phyloP scores from a whole-genome alignment of 345 rosid species.

The Erysimum cheiranthoides region DNA sequence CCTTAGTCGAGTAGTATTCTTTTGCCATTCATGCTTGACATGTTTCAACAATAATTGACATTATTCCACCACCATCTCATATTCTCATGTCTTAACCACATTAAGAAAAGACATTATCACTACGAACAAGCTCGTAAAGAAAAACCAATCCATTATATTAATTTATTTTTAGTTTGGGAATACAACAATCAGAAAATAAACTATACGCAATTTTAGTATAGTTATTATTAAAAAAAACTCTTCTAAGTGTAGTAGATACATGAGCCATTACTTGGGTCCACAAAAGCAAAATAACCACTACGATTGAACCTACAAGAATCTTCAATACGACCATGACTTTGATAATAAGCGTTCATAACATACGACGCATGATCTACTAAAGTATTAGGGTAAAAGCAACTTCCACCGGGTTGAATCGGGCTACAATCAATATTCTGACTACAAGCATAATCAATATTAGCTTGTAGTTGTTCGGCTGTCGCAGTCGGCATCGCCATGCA shows the following conservation, averaged over 20 bases:
- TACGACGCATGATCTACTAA: conserved; percentile 68
- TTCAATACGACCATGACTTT: conserved; percentile 38
- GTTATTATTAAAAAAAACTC: too few species aligned
- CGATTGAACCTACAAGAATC: neutral
- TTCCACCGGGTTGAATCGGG: conserved; percentile 64
- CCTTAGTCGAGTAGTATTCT: neutral
- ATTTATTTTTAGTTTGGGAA: neutral
- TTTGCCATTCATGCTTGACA: neutral
- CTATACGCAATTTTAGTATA: neutral
- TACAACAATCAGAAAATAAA: neutral
- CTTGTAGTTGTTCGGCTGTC: conserved; percentile 59
- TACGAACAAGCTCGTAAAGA: too few species aligned
- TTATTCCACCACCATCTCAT: neutral
- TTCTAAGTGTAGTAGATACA: conserved; percentile 23
- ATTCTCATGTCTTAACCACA: neutral
- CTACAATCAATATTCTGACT: conserved; percentile 59
- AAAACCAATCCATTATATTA: neutral
- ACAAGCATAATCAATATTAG: conserved; percentile 71
- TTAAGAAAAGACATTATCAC: too few species aligned
- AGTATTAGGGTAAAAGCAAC: conserved; percentile 75
- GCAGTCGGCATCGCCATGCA: conserved; percentile 55
- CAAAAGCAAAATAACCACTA: neutral
- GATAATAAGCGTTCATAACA: conserved; percentile 79
- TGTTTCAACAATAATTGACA: neutral
- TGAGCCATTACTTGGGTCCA: conserved; percentile 30